Conservation (phyloP, 192 early-diverging fungal species). For the Coemansia sp. region DNA sequence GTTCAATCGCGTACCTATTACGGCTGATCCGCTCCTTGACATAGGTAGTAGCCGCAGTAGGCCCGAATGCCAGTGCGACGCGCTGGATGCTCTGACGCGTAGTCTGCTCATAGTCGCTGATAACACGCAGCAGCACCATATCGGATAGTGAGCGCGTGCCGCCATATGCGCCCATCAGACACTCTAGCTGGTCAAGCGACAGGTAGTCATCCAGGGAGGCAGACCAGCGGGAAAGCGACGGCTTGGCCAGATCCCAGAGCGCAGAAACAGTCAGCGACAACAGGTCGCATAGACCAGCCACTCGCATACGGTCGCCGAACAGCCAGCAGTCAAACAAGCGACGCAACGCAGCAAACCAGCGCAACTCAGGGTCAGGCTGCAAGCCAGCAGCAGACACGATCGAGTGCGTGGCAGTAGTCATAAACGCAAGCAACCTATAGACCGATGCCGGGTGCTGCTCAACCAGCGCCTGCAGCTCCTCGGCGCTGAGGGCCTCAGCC, state of each 20-base stretch:
- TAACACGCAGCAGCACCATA: constrained; percentile 24
- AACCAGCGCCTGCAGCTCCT: constrained; percentile 2
- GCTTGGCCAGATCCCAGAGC: constrained; percentile 42
- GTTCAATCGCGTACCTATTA: constrained; percentile 33
- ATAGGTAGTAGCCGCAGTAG: constrained; percentile 23
- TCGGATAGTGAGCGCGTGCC: constrained; percentile 37
- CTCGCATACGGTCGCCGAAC: constrained; percentile 26
- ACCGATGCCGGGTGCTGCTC: constrained; percentile 12
- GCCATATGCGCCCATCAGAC: constrained; percentile 38
- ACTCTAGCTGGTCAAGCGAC: constrained; percentile 46
- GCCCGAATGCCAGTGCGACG: constrained; percentile 44
- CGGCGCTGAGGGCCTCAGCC: constrained; percentile 10
- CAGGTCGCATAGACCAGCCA: constrained; percentile 3
- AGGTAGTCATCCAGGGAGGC: constrained; percentile 42
- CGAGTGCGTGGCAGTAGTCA: not conserved
- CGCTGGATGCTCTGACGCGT: constrained; percentile 52
- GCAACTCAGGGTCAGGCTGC: not conserved
- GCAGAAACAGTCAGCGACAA: constrained; percentile 18
- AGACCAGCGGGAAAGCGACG: constrained; percentile 51
- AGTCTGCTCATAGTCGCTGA: constrained; percentile 35
- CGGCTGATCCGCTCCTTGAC: constrained; percentile 31
- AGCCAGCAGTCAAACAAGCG: constrained; percentile 38
- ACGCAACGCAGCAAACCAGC: constrained; percentile 35
- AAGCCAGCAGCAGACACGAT: not conserved
- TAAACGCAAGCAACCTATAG: constrained; percentile 29